Conservation (phyloP, 1,284 basidiomycete genomes). For the Moniliella sp. region DNA sequence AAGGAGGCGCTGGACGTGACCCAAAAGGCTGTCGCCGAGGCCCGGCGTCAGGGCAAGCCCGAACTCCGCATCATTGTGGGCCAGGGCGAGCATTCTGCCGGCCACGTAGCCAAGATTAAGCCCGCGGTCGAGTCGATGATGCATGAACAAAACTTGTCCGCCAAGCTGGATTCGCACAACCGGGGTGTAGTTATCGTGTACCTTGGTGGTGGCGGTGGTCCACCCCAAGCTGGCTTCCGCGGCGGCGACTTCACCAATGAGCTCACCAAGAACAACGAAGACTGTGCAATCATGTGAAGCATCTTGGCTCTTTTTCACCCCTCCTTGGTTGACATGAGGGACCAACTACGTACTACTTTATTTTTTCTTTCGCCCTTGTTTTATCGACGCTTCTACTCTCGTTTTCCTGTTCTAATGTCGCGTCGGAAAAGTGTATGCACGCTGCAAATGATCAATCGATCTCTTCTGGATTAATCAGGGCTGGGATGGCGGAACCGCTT, state of each 20-base stretch:
- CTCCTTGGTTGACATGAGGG: too few species aligned
- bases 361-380: too few species aligned
- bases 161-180: slow-evolving; percentile 60
- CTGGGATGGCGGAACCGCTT: too few species aligned
- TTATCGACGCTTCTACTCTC: too few species aligned
- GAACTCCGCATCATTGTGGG: slow-evolving; percentile 72
- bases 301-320: too few species aligned
- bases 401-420: too few species aligned
- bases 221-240: slow-evolving; percentile 11
- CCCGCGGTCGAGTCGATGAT: slow-evolving; percentile 77
- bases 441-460: too few species aligned
- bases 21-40: slow-evolving; percentile 45
- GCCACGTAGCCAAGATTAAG: slow-evolving; percentile 64
- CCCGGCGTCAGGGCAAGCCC: slow-evolving; percentile 45
- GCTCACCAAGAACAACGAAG: slow-evolving; percentile 20
- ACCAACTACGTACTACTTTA: too few species aligned
- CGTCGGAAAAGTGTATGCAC: too few species aligned
- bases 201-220: slow-evolving; percentile 39
- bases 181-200: slow-evolving; percentile 65
- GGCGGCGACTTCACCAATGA: slow-evolving; percentile 20
- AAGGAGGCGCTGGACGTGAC: slow-evolving; percentile 45
- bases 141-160: slow-evolving; percentile 54
- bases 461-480: too few species aligned
- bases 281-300: slow-evolving; percentile 2
- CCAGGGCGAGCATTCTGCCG: slow-evolving; percentile 57